Base-by-base conservation (phyloP, 1,139 yeast genomes). In the Yamadazyma friedrichii region DNA sequence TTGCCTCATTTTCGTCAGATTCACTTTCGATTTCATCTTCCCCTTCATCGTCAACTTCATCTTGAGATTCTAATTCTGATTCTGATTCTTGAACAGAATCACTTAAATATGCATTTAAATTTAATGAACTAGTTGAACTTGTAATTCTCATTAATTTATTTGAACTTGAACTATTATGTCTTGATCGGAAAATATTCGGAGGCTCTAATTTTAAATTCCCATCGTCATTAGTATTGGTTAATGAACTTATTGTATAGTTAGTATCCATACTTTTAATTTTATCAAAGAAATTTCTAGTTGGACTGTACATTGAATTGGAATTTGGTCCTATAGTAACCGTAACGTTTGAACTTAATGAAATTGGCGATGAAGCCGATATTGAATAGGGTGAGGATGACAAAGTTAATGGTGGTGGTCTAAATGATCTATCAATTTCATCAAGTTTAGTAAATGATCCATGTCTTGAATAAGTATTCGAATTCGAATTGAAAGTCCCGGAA, bases 61-160 rank as follows among this genome's bases (percentile, higher is more conserved):
- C 16, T 24, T 25, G 20, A 12, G 28, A 26, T 17, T 31, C 34
- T 13, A n/a, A 27, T 31, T 31, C 31, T 4, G 15, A 16, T 10
- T 35, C 42, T 9, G 30, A 39, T 30, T 32, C 47, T 20, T 39
- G 35, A 15, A 36, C 39, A 16, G 38, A 33, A 45, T 70, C 76
- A 4, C 75, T 70, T 38, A 72, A 57, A 45, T 70, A 72, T 8
- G 74, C 76, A 48, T 72, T 66, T 39, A 72, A 59, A 47, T 72
- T 72, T 32, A 72, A 58, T 29, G 74, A 67, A 26, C 74, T 67
- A 41, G 65, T 65, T 15, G 74, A 66, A 46, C 75, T 68, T 33
- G 76, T 61, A 26, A 71, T 67, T 32, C 68, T 54, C 39, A 62
- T 53, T 10, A 70, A 52, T 5, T 63, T 64, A 40, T 54, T 55